Percentiles rank a stretch among this genome's conserved stretches.
Conservation (phyloP, 1,139 yeast species). For the Candida gigantensis region DNA sequence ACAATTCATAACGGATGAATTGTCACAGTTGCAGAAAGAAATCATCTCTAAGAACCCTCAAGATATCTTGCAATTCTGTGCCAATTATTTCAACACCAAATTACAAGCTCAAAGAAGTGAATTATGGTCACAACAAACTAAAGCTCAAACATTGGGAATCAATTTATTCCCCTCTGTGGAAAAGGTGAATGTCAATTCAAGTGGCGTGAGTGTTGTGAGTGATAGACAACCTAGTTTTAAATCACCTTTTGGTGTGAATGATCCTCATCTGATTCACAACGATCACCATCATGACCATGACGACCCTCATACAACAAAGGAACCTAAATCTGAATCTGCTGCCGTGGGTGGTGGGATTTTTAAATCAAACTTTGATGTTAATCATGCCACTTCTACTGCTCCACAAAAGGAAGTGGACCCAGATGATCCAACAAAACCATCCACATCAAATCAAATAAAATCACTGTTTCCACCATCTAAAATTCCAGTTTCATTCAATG, state of each 20-base stretch:
- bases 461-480: slow-evolving; percentile 15
- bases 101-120: slow-evolving; percentile 61
- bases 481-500: slow-evolving; percentile 65
- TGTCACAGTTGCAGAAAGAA: slow-evolving; percentile 64
- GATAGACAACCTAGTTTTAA: slow-evolving; percentile 55
- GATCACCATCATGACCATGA: slow-evolving; percentile 14
- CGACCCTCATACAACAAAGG: no score
- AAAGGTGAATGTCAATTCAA: slow-evolving; percentile 28
- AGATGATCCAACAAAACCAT: slow-evolving; percentile 15
- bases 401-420: slow-evolving; percentile 18
- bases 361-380: slow-evolving; percentile 48
- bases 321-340: slow-evolving; percentile 11
- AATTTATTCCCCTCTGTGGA: slow-evolving; percentile 48
- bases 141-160: slow-evolving; percentile 55
- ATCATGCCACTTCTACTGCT: slow-evolving; percentile 23
- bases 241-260: slow-evolving; percentile 62
- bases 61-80: slow-evolving; percentile 74
- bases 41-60: slow-evolving; percentile 62
- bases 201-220: slow-evolving; percentile 20
- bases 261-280: slow-evolving; percentile 54
- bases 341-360: slow-evolving; percentile 28
- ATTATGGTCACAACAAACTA: slow-evolving; percentile 53
- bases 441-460: slow-evolving; percentile 5
- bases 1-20: slow-evolving; percentile 42
- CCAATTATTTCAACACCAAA: slow-evolving; percentile 64